phyloP scores from a whole-genome alignment of 2,329 filamentous ascomycete genomes.

The Ophiocordyceps australis region DNA sequence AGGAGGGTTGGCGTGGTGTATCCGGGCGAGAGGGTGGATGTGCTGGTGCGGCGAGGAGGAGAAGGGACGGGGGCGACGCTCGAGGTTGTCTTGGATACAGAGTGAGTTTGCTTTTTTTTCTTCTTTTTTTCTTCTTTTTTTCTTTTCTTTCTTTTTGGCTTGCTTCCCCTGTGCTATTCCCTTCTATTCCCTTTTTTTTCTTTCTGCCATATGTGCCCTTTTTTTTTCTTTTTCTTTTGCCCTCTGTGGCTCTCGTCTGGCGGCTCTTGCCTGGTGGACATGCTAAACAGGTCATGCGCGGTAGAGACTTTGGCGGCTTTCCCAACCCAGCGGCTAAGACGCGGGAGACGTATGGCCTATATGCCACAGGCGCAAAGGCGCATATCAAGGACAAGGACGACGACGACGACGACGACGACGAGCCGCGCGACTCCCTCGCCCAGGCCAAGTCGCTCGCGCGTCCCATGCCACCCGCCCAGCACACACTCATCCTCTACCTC shows the following conservation, averaged over 20 bases:
- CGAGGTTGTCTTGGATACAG: no score
- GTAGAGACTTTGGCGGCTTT: constrained; percentile 7
- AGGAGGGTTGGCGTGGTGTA: constrained; percentile 8
- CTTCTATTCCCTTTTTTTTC: neutral
- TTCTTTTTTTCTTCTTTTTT: neutral
- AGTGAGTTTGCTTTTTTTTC: neutral
- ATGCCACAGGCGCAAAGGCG: neutral
- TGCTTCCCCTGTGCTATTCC: neutral
- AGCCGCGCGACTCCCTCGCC: constrained; percentile 2
- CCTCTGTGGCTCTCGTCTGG: no score
- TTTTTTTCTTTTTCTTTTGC: no score
- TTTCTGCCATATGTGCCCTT: no score
- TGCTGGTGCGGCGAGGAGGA: constrained; percentile 9
- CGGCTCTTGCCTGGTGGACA: no score
- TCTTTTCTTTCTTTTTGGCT: no score
- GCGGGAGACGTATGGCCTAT: constrained; percentile 4
- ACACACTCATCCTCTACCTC: constrained; percentile 8
- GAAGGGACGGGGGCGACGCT: no score
- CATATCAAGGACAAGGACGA: neutral
- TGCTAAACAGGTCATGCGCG: neutral
- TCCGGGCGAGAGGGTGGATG: constrained; percentile 8
- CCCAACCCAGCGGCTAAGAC: constrained; percentile 6
- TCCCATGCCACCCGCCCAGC: constrained; percentile 2
- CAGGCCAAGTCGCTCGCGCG: constrained; percentile 1
- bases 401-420: neutral